Conservation (phyloP, 164 flowering plant species). For the Saururus chinensis region DNA sequence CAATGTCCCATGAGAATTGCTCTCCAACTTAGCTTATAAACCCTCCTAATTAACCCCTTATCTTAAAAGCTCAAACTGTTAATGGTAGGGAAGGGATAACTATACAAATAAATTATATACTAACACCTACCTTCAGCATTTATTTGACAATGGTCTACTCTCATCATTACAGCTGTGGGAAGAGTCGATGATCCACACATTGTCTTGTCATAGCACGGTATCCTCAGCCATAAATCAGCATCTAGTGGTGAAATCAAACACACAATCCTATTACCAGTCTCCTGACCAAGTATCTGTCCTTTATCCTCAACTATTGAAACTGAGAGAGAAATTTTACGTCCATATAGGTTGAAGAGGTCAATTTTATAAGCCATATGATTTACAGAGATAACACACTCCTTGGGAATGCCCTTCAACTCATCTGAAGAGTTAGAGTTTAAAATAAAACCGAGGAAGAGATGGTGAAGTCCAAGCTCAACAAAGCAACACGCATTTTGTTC, state of each 20-base stretch:
- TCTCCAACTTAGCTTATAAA: no score
- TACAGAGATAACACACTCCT: slow-evolving; percentile 35
- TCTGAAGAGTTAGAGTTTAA: slow-evolving; percentile 10
- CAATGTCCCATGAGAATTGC: no score
- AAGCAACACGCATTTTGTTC: slow-evolving; percentile 25
- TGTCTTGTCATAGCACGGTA: slow-evolving; percentile 34
- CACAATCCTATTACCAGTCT: slow-evolving; percentile 5
- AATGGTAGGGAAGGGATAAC: not conserved
- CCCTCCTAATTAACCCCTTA: no score
- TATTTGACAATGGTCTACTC: slow-evolving; percentile 34
- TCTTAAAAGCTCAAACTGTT: no score
- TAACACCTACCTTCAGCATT: slow-evolving; percentile 49
- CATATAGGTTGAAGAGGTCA: slow-evolving; percentile 54
- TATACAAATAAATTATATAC: not conserved
- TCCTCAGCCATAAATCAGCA: slow-evolving; percentile 76
- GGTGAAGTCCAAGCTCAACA: slow-evolving; percentile 48
- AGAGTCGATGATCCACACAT: slow-evolving; percentile 11
- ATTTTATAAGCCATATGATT: slow-evolving; percentile 21
- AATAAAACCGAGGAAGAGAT: slow-evolving; percentile 41
- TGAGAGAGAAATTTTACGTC: slow-evolving; percentile 46
- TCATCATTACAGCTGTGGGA: slow-evolving; percentile 45
- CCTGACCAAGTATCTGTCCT: slow-evolving; percentile 17
- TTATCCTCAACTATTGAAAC: slow-evolving; percentile 20
- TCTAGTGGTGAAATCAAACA: slow-evolving; percentile 34
- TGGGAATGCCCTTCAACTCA: slow-evolving; percentile 38